Percentiles rank a stretch among this genome's conserved stretches.
These are phyloP conservation scores for Deakozyma indianensis DNA, from an alignment of 805 yeast species.

Conservation along the genomic window DNA sequence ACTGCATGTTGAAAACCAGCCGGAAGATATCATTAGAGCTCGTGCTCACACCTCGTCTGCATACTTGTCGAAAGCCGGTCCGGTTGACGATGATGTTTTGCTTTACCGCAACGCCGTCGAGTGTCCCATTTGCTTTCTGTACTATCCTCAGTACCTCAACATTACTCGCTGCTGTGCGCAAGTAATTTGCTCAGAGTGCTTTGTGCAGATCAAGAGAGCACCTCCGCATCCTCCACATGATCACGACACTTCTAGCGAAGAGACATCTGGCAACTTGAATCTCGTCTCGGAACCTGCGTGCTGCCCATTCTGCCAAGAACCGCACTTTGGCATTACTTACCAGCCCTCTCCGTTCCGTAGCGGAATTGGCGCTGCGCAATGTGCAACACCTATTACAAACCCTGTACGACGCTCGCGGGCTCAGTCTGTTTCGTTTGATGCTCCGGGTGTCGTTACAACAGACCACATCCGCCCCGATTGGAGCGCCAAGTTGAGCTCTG, in stretches of 20 bases:
- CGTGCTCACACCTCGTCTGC: slow-evolving; percentile 9
- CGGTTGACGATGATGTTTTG: slow-evolving; percentile 25
- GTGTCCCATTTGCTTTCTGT: slow-evolving; percentile 90
- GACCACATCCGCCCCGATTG: slow-evolving; percentile 88
- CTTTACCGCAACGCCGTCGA: slow-evolving; percentile 61
- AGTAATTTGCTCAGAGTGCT: slow-evolving; percentile 91
- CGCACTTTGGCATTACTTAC: slow-evolving; percentile 74
- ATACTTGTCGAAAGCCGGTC: slow-evolving; percentile 3
- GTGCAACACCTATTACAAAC: neutral
- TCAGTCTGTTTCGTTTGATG: slow-evolving; percentile 23
- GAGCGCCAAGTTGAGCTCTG: slow-evolving; percentile 60
- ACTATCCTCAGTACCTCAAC: slow-evolving; percentile 67
- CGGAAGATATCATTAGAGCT: neutral
- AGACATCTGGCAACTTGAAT: slow-evolving; percentile 17
- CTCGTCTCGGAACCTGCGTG: slow-evolving; percentile 76
- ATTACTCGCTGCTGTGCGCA: slow-evolving; percentile 80
- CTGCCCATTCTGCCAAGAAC: slow-evolving; percentile 88
- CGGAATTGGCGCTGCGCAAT: slow-evolving; percentile 13
- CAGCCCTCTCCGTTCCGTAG: slow-evolving; percentile 48
- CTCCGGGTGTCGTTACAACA: slow-evolving; percentile 59
- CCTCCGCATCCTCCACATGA: slow-evolving; percentile 94
- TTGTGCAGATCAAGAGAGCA: slow-evolving; percentile 82
- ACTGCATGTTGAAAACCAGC: slow-evolving; percentile 1
- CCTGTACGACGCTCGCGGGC: slow-evolving; percentile 1
- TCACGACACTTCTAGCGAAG: slow-evolving; percentile 32